Base-by-base conservation (phyloP, 352 stramenopile species). In the Phytophthora gonapodyides region DNA sequence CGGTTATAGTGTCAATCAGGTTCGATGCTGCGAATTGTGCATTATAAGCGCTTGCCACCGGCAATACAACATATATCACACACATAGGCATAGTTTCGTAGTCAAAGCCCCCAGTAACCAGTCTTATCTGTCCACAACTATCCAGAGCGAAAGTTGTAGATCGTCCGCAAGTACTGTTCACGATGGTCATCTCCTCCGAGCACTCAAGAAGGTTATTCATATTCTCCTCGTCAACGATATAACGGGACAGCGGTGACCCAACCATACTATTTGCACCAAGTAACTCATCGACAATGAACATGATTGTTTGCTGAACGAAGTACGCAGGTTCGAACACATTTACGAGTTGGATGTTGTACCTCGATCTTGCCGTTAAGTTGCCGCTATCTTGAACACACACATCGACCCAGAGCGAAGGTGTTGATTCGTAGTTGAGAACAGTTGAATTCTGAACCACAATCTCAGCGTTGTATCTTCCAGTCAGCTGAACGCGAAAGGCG, bases 301-400 rank as follows among this genome's bases (percentile, higher is more conserved):
- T 48, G n/a, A 83, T 35, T 1, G 54, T 19, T 7, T 69, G 46
- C 7, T 63, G 50, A 0, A 50, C 69, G 35, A 88, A 85, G 3
- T 63, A 76, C 11, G 76, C 69, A 0, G 76, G 67, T 40, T 88
- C 79, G 17, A 74, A 79, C n/a, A 88, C 76, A 37, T 88, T 85
- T 1, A 62, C 9, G 16, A 88, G 57, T 17, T 51, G 55, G 1
- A 85, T 34, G 2, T 12, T 45, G 10, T 84, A 53, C 35, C 77
- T 64, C 0, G 57, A 40, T 21, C 48, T 61, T 24, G 60, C 35
- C 0, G 50, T 68, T 3, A 83, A 52, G 2, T 65, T 71, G 1
- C 30, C 57, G n/a, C 60, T 57, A 37, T 88, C 79, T 54, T 75
- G 38, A 15, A 78, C 79, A 59, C 79, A 88, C 3, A 76, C 43